A percentile compares a stretch with the other conserved stretches of the same genome.
Evolutionary conservation across 1,284 basidiomycete species (phyloP).

Genomic region (Lentinula novae-zelandiae): DNA sequence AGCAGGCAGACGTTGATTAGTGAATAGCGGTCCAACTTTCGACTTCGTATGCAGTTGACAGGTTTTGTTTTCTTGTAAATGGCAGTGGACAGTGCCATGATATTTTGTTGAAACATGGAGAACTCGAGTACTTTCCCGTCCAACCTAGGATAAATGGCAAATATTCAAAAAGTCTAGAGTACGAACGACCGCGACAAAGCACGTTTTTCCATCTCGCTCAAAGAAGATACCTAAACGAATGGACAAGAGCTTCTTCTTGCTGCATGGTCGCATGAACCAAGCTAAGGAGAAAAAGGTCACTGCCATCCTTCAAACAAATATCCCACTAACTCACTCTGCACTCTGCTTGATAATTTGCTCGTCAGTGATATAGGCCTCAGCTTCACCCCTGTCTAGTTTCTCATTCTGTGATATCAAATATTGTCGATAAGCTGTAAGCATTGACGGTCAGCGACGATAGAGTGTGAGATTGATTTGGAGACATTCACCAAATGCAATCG

Average conservation of each 20-base stretch:
- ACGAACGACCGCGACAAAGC: background rate
- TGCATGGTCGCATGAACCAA: background rate
- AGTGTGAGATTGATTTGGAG: background rate
- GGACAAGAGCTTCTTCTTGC: background rate
- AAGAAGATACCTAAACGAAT: constrained; percentile 9
- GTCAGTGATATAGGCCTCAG: constrained; percentile 10
- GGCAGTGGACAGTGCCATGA: background rate
- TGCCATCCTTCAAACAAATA: background rate
- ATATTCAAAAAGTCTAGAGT: background rate
- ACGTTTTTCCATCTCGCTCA: background rate
- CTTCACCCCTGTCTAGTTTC: constrained; percentile 16
- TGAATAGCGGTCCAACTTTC: too few relatives aligned
- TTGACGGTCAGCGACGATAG: background rate
- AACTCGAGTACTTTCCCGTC: background rate
- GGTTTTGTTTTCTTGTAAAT: background rate
- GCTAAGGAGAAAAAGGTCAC: background rate
- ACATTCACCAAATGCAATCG: constrained; percentile 16
- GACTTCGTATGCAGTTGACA: too few relatives aligned
- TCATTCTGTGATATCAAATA: constrained; percentile 17
- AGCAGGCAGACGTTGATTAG: background rate
- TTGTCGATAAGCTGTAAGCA: constrained; percentile 14
- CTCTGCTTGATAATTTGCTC: constrained; percentile 11
- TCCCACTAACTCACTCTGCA: constrained; percentile 13
- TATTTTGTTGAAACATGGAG: background rate
- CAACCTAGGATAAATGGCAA: background rate